A percentile compares a stretch with the other conserved stretches of the same genome.
Conservation (phyloP, 148 eudicot genomes). For the Dysphania ambrosioides region DNA sequence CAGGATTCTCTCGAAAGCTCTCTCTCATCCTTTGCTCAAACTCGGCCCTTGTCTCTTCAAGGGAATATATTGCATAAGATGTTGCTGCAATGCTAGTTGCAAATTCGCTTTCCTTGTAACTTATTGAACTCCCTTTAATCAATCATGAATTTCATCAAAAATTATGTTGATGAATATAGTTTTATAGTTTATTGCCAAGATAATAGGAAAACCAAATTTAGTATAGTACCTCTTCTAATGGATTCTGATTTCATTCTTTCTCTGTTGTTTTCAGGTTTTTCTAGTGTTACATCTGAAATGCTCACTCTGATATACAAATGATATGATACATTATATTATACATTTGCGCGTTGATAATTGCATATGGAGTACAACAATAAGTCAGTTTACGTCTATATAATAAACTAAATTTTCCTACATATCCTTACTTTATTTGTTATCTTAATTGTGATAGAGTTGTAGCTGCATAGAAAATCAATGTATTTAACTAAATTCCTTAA, state of each 20-base stretch:
- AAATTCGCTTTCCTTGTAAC: slow-evolving; percentile 35
- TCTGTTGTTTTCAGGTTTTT: slow-evolving; percentile 6
- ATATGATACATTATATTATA: no score
- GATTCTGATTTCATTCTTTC: slow-evolving; percentile 26
- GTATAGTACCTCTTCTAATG: slow-evolving; percentile 28
- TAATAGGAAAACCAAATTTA: neutral
- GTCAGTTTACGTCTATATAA: no score
- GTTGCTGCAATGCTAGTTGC: slow-evolving; percentile 74
- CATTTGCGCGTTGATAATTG: no score
- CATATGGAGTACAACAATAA: no score
- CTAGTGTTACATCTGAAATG: slow-evolving; percentile 26
- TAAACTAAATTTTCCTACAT: no score
- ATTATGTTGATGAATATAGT: neutral
- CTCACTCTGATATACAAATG: slow-evolving; percentile 30
- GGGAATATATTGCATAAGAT: slow-evolving; percentile 57
- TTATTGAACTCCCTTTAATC: slow-evolving; percentile 5
- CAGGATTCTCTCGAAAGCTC: slow-evolving; percentile 33
- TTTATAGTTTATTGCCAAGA: neutral
- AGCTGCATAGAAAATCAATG: no score
- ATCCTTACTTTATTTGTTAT: no score
- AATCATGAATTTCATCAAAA: neutral
- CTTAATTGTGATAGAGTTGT: no score
- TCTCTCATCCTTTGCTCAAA: slow-evolving; percentile 36
- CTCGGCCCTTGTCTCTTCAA: slow-evolving; percentile 42
- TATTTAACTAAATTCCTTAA: no score